Evolutionary conservation across 2,329 filamentous ascomycete genomes (phyloP), one percentile per base, ranked within the genome.

Genomic region (Phaeoacremonium minimum): DNA sequence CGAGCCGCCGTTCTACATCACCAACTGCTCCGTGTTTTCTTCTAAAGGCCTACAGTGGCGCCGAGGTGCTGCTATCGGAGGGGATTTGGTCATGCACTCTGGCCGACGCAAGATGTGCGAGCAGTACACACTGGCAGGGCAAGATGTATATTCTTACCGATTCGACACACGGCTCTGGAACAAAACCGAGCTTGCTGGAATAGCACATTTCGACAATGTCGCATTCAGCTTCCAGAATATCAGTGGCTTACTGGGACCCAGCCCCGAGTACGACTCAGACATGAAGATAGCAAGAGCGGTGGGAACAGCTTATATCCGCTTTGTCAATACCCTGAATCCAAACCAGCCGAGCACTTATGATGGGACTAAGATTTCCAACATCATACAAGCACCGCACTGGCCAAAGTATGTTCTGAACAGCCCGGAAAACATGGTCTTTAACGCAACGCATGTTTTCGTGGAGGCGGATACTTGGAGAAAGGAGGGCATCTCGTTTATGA

Each of bases 211-310:
- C 36, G 58, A 61, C 45, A 72, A 73, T 33, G 69, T 71, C 1
- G 66, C 67, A 3, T 73, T 67, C 46, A 66, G 60, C 42, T 73
- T 74, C 48, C 66, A 73, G 47, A 73, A 73, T 37, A 69, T 71
- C 31, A 62, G 60, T 1, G 69, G 69, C 0, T 41, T 63, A 16
- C 50, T 73, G n/a, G 68, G 68, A 0, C 61, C 68, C 0, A 58
- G 67, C 15, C 67, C 68, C 1, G 42, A 58, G 33, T 66, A 60
- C 19, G 62, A 69, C 32, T 53, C 48, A 15, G 60, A 69, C 29
- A 44, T 40, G 9, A 41, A 40, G 28, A 43, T 66, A 11, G 60
- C 63, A 6, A 47, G 48, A 26, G 51, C 50, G 6, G 63, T 69
- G 13, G 65, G 64, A 2, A 50, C 57, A 42, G 59, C 64, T 0